Conservation (phyloP, 2,329 filamentous ascomycete genomes). For the Phialemoniopsis sp. region DNA sequence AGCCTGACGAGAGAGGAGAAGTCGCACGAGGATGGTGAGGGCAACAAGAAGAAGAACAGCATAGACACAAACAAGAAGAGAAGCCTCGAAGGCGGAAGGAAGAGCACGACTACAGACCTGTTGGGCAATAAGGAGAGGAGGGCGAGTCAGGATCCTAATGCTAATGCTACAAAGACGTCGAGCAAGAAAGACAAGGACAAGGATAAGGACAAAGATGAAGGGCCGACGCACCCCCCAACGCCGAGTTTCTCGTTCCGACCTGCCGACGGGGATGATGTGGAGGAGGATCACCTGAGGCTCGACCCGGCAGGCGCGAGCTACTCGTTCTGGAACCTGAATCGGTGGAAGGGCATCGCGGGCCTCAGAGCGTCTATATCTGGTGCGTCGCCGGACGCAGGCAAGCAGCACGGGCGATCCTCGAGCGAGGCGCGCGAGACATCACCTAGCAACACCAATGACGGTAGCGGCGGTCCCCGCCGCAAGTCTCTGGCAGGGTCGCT, state of each 20-base stretch:
- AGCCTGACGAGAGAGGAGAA: too few relatives aligned
- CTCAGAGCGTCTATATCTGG: constrained; percentile 14
- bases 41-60: constrained; percentile 8
- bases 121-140: not conserved
- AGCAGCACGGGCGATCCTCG: not conserved
- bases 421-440: constrained; percentile 5
- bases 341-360: constrained; percentile 43
- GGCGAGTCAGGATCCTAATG: constrained; percentile 3
- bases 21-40: too few relatives aligned
- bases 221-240: constrained; percentile 37
- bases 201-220: constrained; percentile 11
- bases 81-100: too few relatives aligned
- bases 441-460: constrained; percentile 2
- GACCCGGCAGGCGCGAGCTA: constrained; percentile 35
- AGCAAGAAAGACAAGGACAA: constrained; percentile 14
- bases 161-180: constrained; percentile 12
- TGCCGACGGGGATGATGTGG: constrained; percentile 22
- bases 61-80: too few relatives aligned
- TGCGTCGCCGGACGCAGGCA: constrained; percentile 4
- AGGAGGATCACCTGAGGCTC: constrained; percentile 28
- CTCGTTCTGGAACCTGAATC: constrained; percentile 54
- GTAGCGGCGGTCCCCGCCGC: constrained; percentile 14
- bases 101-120: constrained; percentile 4
- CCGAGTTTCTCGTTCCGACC: constrained; percentile 50
- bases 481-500: constrained; percentile 12